Percentiles rank a stretch among this genome's conserved stretches.
phyloP scores from a whole-genome alignment of 345 rosid genomes.

The Noccaea bulbosa region DNA sequence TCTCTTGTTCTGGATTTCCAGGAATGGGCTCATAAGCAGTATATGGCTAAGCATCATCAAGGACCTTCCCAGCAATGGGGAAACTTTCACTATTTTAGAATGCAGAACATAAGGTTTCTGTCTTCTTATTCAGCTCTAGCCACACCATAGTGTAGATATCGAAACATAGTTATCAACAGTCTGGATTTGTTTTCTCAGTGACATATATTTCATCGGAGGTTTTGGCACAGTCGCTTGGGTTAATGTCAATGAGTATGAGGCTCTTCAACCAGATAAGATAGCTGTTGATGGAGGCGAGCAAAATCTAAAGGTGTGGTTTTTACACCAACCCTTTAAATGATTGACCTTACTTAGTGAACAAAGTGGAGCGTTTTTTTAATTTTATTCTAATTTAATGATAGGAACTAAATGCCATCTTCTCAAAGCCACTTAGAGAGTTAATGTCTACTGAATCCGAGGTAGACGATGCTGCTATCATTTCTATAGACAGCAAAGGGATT shows the following conservation, averaged over 20 bases:
- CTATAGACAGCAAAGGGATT: conserved; percentile 93
- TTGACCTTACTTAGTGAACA: conserved; percentile 9
- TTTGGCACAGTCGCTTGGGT: conserved; percentile 99
- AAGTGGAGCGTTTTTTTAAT: not conserved
- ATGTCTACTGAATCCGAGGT: conserved; percentile 70
- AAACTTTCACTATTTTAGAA: conserved; percentile 91
- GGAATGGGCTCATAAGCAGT: conserved; percentile 99
- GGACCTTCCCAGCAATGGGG: conserved; percentile 97
- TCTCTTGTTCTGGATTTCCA: conserved; percentile 40
- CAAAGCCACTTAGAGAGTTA: conserved; percentile 76
- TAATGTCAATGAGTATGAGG: conserved; percentile 82
- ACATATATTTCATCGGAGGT: conserved; percentile 97
- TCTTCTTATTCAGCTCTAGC: conserved; percentile 21
- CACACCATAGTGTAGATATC: conserved; percentile 1
- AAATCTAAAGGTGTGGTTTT: conserved; percentile 65
- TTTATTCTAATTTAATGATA: conserved; percentile 29
- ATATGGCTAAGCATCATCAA: conserved; percentile 84
- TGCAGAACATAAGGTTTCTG: conserved; percentile 85
- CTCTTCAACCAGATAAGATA: conserved; percentile 84
- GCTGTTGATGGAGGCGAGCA: conserved; percentile 98
- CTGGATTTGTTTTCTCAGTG: conserved; percentile 51
- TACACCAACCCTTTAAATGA: not conserved
- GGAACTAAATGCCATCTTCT: conserved; percentile 87
- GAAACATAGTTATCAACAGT: not conserved
- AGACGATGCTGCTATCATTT: conserved; percentile 94